Percentiles rank a stretch among this genome's conserved stretches.
phyloP scores from a whole-genome alignment of 169 alveolate genomes.

The Besnoitia besnoiti region DNA sequence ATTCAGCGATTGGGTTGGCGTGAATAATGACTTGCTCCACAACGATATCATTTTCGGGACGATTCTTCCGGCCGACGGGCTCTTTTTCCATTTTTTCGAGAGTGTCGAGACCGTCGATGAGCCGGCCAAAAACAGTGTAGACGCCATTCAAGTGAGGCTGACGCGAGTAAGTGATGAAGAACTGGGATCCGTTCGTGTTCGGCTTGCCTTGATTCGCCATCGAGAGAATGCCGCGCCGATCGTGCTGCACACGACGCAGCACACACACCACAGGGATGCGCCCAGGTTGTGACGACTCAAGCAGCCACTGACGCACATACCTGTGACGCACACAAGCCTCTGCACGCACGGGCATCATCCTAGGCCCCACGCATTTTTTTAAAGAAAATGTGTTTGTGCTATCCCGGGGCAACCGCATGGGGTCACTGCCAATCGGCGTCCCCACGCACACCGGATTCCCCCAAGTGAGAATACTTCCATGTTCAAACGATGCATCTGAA shows the following conservation, averaged over 20 bases:
- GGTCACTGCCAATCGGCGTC: too few species aligned
- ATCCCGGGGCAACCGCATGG: too few species aligned
- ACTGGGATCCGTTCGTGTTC: slow-evolving; percentile 92
- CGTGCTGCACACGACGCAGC: slow-evolving; percentile 76
- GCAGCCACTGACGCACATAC: too few species aligned
- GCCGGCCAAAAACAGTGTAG: slow-evolving; percentile 91
- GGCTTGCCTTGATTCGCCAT: slow-evolving; percentile 92
- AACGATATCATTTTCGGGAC: slow-evolving; percentile 83
- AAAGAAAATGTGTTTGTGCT: too few species aligned
- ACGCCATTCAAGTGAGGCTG: slow-evolving; percentile 92
- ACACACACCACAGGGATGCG: not conserved
- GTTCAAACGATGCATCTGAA: too few species aligned
- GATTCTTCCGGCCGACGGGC: slow-evolving; percentile 85
- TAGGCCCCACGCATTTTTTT: too few species aligned
- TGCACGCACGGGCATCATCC: too few species aligned
- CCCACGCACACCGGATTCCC: too few species aligned
- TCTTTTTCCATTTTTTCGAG: slow-evolving; percentile 88
- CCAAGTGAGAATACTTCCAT: too few species aligned
- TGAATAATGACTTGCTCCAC: slow-evolving; percentile 87
- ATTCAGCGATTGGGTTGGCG: slow-evolving; percentile 91
- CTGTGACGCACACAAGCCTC: too few species aligned
- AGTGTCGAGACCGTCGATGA: slow-evolving; percentile 92
- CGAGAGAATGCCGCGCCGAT: slow-evolving; percentile 88
- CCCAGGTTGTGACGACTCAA: too few species aligned
- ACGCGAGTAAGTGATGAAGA: slow-evolving; percentile 91